These are phyloP conservation scores for Mycena leptocephala DNA, from an alignment of 768 basidiomycete genomes.

Conservation along the genomic window DNA sequence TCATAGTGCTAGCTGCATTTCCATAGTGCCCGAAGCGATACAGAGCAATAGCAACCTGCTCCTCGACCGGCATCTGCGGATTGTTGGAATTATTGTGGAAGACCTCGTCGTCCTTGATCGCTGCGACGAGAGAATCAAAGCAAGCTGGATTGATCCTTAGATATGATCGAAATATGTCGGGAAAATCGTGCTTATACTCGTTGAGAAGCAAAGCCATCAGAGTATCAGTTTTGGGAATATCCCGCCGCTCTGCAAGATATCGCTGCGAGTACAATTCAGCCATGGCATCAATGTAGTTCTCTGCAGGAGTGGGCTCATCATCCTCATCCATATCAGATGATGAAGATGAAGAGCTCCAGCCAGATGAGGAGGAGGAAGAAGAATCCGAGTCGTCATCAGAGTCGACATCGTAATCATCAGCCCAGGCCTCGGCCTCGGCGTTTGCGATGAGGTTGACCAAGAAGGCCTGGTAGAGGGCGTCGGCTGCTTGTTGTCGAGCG, in stretches of 20 bases:
- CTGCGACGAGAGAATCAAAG: slow-evolving; percentile 41
- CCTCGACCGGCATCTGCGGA: slow-evolving; percentile 45
- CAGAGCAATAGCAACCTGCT: slow-evolving; percentile 36
- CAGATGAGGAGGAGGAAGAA: no score
- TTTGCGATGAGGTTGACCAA: no score
- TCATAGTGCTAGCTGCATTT: slow-evolving; percentile 30
- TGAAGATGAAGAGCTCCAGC: no score
- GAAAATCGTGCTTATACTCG: neutral
- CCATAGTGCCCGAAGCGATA: no score
- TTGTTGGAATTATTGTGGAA: no score
- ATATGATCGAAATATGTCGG: slow-evolving; percentile 33
- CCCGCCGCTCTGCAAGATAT: neutral
- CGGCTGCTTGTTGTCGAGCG: no score
- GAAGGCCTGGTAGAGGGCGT: no score
- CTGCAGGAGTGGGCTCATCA: neutral
- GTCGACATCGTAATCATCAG: no score
- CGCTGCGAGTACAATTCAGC: neutral
- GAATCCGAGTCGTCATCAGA: no score
- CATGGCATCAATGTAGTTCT: neutral
- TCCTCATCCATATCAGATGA: neutral
- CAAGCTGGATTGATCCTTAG: slow-evolving; percentile 40
- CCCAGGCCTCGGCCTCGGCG: no score
- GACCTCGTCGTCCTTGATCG: no score
- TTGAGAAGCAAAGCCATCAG: neutral
- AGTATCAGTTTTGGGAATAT: neutral